Conservation (phyloP, 768 basidiomycete species). For the Omphalotus guepiniiformis region DNA sequence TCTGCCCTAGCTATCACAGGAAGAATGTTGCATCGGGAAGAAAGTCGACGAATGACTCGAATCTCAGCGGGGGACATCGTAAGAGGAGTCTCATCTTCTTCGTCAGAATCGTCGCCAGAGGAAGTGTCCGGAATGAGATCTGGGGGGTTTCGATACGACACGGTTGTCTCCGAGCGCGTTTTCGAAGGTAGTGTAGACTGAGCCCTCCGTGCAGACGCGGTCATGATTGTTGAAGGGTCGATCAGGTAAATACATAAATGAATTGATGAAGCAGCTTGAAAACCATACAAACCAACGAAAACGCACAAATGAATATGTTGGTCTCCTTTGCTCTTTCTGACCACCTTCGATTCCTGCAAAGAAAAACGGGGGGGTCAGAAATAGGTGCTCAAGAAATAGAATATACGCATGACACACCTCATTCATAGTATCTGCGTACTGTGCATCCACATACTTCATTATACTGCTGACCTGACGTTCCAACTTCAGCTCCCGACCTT, state of each 20-base stretch:
- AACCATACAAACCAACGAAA: constrained; percentile 5
- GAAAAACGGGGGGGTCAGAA: not conserved
- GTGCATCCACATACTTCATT: constrained; percentile 74
- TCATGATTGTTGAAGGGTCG: constrained; percentile 69
- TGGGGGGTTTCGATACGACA: constrained; percentile 48
- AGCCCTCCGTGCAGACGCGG: constrained; percentile 45
- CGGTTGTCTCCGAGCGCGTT: constrained; percentile 63
- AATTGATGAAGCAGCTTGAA: constrained; percentile 12
- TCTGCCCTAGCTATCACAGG: constrained; percentile 80
- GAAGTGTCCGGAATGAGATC: constrained; percentile 55
- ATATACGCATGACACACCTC: constrained; percentile 47
- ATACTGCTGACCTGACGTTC: constrained; percentile 74
- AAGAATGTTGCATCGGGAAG: constrained; percentile 72
- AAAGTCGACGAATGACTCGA: constrained; percentile 71
- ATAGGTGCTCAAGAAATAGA: not conserved
- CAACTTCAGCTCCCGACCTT: constrained; percentile 69
- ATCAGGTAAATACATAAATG: constrained; percentile 80
- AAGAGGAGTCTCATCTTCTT: constrained; percentile 44
- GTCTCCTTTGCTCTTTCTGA: constrained; percentile 83
- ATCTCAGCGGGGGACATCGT: constrained; percentile 78
- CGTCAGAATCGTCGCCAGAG: constrained; percentile 44
- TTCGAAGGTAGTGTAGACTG: constrained; percentile 45
- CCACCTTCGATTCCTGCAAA: constrained; percentile 73
- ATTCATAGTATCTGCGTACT: constrained; percentile 83
- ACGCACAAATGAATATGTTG: constrained; percentile 86